Evolutionary conservation across 73 alveolate species (phyloP).

Genomic region (Paramecium tetraurelia): DNA sequence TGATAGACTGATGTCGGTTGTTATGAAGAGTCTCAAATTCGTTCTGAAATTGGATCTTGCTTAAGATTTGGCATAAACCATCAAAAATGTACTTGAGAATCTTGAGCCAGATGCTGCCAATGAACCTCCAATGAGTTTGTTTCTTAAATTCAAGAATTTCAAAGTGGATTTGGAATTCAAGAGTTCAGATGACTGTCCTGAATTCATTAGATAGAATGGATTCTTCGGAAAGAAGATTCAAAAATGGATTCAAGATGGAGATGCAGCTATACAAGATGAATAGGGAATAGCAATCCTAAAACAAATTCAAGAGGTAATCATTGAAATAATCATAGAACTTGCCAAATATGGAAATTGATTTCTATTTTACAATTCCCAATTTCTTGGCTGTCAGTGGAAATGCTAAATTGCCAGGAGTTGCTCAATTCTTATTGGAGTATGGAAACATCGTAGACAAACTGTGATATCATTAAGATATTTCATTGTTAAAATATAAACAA

Average conservation of each 20-base stretch:
- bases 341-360: not conserved
- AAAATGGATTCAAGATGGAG: not conserved
- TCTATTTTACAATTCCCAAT: not conserved
- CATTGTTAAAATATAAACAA: not conserved
- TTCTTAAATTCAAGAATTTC: constrained; percentile 10
- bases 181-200: constrained; percentile 37
- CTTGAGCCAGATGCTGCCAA: constrained; percentile 30
- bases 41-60: not conserved
- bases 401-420: not conserved
- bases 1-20: not conserved
- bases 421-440: not conserved
- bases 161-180: constrained; percentile 5
- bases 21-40: not conserved
- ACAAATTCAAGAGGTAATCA: not conserved
- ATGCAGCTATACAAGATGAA: not conserved
- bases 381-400: not conserved
- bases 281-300: not conserved
- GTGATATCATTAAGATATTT: not conserved
- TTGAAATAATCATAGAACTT: not conserved
- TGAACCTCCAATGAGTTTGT: not conserved
- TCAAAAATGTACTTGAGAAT: not conserved
- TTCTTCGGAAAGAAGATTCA: not conserved
- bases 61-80: not conserved
- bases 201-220: constrained; percentile 14
- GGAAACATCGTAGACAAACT: not conserved